Base-by-base conservation (phyloP, 139 green algal species). In the Asterochloris erici region DNA sequence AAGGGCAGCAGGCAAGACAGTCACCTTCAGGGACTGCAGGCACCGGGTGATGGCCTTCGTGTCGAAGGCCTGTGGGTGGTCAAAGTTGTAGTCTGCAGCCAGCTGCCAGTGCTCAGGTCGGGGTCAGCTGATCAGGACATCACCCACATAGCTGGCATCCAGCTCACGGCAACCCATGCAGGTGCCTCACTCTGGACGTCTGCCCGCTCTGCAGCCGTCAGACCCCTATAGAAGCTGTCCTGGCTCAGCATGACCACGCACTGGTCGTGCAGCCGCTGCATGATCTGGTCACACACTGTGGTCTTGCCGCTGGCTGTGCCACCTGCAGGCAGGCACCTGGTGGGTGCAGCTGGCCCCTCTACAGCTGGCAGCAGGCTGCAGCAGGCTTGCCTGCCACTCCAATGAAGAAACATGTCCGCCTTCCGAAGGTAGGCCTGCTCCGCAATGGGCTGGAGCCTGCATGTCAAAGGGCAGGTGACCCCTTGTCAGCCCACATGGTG, bases 231-330 rank as follows among this genome's bases (percentile, higher is more conserved):
- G 86, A 98, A 99, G 0, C 90, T 95, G 86, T 99, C 97, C 88
- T 98, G 93, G 26, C 77, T 88, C 17, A 98, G 84, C 88, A 97
- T 94, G n/a, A 98, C 93, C 17, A 98, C 95, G 74, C 94, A 95
- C 73, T 97, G 77, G 27, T 85, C 82, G 74, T 85, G 76, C 15
- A 85, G 88, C 19, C 93, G 88, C 83, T 99, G 93, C 73, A 97
- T 96, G 74, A 99, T 98, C 0, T 91, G 81, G 81, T 98, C 91
- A 80, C 96, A 99, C 28, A 99, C 95, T 0, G 94, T 98, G 1
- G 95, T 98, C 82, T 98, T 98, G 54, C 95, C 93, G 9, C 87
- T 93, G 26, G 90, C 93, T 64, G 94, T 97, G 68, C 95, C 94
- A 14, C 82, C 79, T 83, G 68, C 38, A 54, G 38, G 38, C 38